Evolutionary conservation across 164 flowering plant species (phyloP).

Genomic region (Warburgia ugandensis): DNA sequence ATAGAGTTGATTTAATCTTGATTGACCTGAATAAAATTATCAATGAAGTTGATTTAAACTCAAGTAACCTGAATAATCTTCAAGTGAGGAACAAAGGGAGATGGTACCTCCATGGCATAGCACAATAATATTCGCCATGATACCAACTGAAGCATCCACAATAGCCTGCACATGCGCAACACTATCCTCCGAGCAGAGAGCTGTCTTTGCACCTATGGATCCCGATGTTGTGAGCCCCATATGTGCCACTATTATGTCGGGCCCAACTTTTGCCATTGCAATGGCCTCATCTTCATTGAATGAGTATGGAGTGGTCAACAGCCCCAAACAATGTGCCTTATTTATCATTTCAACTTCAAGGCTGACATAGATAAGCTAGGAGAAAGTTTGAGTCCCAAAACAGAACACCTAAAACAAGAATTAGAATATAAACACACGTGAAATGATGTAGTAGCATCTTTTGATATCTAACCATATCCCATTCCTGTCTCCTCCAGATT

Average conservation of each 20-base stretch:
- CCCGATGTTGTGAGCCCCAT: slow-evolving; percentile 98
- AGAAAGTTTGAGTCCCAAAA: slow-evolving; percentile 6
- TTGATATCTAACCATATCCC: slow-evolving; percentile 68
- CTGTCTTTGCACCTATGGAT: slow-evolving; percentile 88
- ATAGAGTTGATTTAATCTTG: no score
- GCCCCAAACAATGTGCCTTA: slow-evolving; percentile 77
- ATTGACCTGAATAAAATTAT: no score
- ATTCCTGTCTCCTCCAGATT: slow-evolving; percentile 98
- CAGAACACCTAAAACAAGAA: background rate
- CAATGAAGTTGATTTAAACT: no score
- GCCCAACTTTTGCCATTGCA: slow-evolving; percentile 93
- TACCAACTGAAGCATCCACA: slow-evolving; percentile 73
- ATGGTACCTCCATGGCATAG: slow-evolving; percentile 93
- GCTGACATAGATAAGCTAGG: slow-evolving; percentile 24
- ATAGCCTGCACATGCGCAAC: slow-evolving; percentile 75
- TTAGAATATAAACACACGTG: background rate
- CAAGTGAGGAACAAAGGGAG: no score
- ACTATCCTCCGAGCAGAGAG: slow-evolving; percentile 73
- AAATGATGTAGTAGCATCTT: background rate
- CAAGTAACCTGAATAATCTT: no score
- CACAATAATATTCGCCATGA: slow-evolving; percentile 65
- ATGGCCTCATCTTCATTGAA: slow-evolving; percentile 72
- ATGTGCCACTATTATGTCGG: slow-evolving; percentile 91
- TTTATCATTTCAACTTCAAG: slow-evolving; percentile 91
- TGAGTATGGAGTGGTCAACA: slow-evolving; percentile 94